phyloP scores from a whole-genome alignment of 1,284 basidiomycete species.

The Flammula alnicola region DNA sequence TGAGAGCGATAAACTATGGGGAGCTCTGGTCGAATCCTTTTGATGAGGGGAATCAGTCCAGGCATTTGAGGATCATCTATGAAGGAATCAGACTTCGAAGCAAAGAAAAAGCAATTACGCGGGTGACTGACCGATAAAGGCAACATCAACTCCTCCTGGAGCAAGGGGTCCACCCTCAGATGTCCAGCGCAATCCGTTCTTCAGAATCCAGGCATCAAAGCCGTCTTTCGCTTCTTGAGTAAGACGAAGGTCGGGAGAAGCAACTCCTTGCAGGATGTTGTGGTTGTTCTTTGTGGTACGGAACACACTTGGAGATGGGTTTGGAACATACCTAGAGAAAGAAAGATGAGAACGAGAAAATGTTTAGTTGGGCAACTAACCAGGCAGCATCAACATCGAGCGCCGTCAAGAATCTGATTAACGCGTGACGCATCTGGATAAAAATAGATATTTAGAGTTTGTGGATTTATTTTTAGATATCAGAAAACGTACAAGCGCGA shows the following conservation, averaged over 20 bases:
- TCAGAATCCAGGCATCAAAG: slow-evolving; percentile 88
- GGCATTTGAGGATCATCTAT: slow-evolving; percentile 86
- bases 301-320: slow-evolving; percentile 85
- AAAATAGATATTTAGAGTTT: slow-evolving; percentile 25
- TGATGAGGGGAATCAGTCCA: slow-evolving; percentile 86
- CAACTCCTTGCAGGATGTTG: slow-evolving; percentile 88
- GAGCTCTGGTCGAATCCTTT: slow-evolving; percentile 75
- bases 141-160: slow-evolving; percentile 79
- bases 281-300: slow-evolving; percentile 93
- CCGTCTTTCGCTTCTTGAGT: slow-evolving; percentile 75
- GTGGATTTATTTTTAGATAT: slow-evolving; percentile 20
- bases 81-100: slow-evolving; percentile 15
- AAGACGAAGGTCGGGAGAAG: slow-evolving; percentile 73
- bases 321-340: slow-evolving; percentile 82
- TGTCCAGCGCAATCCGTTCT: slow-evolving; percentile 82
- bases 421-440: slow-evolving; percentile 83
- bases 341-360: slow-evolving; percentile 5
- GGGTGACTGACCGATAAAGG: slow-evolving; percentile 70
- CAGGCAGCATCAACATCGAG: slow-evolving; percentile 83
- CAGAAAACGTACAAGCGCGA: slow-evolving; percentile 70
- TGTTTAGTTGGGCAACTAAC: slow-evolving; percentile 40
- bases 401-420: slow-evolving; percentile 79
- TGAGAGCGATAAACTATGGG: slow-evolving; percentile 90
- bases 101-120: slow-evolving; percentile 1
- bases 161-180: slow-evolving; percentile 80